Base-by-base conservation (phyloP, 1,139 yeast genomes). In the Suhomyces ambrosiae region DNA sequence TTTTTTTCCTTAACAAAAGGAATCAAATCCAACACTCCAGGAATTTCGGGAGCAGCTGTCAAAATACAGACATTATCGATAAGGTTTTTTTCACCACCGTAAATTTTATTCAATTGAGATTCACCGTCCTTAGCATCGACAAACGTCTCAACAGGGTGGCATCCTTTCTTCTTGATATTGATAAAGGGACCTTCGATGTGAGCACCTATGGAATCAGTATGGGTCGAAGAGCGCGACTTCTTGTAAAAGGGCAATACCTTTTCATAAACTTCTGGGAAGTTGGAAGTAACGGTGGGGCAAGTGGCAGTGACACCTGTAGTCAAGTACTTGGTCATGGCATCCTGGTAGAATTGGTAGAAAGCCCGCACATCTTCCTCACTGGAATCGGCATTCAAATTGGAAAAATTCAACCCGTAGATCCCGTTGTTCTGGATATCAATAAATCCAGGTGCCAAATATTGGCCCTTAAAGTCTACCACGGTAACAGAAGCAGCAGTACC, bases 121-220 rank as follows among this genome's bases (percentile, higher is more conserved):
- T 57, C 53, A 10, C 73, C 72, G 7, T 67, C 63, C 30, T 63
- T 61, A 13, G 79, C 80, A 39, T 66, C 68, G 24, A 66, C 72
- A 44, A 79, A 65, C n/a, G 82, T 76, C 44, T 75, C 80, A 16
- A 65, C 67, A 3, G 82, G 82, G 50, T 80, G 86, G 51, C 84
- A 79, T 1, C 86, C 86, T 46, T 78, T 79, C 58, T 80, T 80
- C 40, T 65, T 52, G 32, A 68, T 59, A 44, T 71, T 75, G 43
- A 80, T 71, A 52, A 79, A 79, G 3, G 86, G 86, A 7, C 86
- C 86, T 50, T 80, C 86, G 33, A 76, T 58, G 50, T 80, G 86
- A n/a, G 81, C 81, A 3, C 86, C 86, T 36, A 80, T 60, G 5
- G 76, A 71, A 51, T 80, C 85, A 11, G 76, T 65, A 48, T 68